Percentiles rank a stretch among this genome's conserved stretches.
These are phyloP conservation scores for Silene conica DNA, from an alignment of 148 eudicot species.

Conservation along the genomic window DNA sequence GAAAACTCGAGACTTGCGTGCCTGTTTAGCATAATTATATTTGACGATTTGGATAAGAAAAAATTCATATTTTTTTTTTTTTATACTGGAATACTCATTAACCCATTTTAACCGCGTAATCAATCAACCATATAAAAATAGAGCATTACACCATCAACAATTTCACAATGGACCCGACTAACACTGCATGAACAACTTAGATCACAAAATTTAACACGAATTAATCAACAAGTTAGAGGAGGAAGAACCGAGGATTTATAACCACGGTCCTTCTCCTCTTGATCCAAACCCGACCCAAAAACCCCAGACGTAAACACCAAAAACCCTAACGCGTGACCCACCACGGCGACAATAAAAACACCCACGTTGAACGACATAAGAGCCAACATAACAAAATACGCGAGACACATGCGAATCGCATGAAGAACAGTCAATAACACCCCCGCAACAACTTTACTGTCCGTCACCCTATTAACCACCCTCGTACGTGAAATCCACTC, in stretches of 20 bases:
- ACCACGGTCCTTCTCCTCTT: neutral
- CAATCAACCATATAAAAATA: no score
- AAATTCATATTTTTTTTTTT: no score
- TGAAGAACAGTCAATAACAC: conserved; percentile 26
- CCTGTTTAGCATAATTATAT: no score
- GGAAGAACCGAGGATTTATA: neutral
- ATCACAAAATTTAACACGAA: no score
- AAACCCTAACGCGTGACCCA: conserved; percentile 47
- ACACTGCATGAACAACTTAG: no score
- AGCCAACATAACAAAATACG: conserved; percentile 49
- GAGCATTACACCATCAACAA: no score
- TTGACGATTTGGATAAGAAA: no score
- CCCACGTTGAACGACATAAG: conserved; percentile 60
- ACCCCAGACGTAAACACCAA: conserved; percentile 38
- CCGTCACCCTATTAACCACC: neutral
- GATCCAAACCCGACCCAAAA: conserved; percentile 9
- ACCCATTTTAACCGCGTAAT: no score
- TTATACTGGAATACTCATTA: no score
- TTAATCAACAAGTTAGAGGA: neutral
- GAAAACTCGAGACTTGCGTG: no score
- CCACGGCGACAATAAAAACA: conserved; percentile 40
- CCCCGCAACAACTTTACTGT: conserved; percentile 19
- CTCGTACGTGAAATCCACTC: conserved; percentile 37
- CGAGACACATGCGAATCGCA: conserved; percentile 31
- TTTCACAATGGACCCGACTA: no score